phyloP scores from a whole-genome alignment of 768 basidiomycete genomes.

The Mycena pura region DNA sequence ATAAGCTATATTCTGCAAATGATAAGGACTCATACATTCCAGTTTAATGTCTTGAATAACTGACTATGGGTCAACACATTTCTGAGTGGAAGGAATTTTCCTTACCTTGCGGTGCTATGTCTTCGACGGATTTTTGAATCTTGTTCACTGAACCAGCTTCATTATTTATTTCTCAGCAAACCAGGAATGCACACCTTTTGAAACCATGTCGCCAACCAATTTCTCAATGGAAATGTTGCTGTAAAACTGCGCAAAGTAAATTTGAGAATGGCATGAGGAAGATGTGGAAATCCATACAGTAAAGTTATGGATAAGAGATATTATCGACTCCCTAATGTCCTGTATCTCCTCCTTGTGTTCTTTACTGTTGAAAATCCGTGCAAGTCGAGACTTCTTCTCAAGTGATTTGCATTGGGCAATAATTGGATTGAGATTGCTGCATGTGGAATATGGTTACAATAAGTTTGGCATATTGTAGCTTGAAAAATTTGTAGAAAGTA shows the following conservation, averaged over 20 bases:
- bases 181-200: not conserved
- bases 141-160: too few relatives aligned
- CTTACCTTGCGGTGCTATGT: too few relatives aligned
- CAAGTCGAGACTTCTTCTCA: not conserved
- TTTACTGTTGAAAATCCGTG: not conserved
- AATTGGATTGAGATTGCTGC: not conserved
- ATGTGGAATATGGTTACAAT: not conserved
- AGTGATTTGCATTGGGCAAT: not conserved
- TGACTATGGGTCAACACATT: too few relatives aligned
- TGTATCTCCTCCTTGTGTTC: not conserved
- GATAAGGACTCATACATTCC: too few relatives aligned
- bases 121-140: too few relatives aligned
- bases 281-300: not conserved
- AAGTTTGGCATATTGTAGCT: too few relatives aligned
- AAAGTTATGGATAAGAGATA: not conserved
- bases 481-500: not conserved
- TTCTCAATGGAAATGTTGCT: not conserved
- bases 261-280: not conserved
- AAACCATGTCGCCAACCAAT: not conserved
- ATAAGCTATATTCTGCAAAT: too few relatives aligned
- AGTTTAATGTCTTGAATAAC: too few relatives aligned
- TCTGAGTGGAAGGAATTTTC: too few relatives aligned
- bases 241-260: not conserved
- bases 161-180: too few relatives aligned
- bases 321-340: not conserved